phyloP scores from a whole-genome alignment of 2,329 filamentous ascomycete genomes.

The Zymoseptoria ardabiliae region DNA sequence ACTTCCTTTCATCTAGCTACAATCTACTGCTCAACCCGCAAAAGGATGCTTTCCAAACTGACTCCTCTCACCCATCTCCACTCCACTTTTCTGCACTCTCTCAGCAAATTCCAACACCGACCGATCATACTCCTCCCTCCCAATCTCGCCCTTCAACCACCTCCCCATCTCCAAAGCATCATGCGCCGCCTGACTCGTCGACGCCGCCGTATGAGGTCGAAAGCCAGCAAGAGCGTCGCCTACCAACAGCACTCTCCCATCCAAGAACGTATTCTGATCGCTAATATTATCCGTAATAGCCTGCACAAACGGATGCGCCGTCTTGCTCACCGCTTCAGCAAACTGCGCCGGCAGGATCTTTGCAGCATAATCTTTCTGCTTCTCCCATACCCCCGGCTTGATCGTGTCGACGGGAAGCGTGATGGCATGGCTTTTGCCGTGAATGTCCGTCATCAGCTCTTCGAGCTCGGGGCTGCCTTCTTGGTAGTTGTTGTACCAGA shows the following conservation, averaged over 20 bases:
- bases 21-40: neutral
- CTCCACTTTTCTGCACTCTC: conserved; percentile 32
- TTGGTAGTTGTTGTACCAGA: conserved; percentile 41
- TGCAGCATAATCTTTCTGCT: conserved; percentile 29
- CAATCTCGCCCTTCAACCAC: conserved; percentile 34
- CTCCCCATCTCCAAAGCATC: conserved; percentile 37
- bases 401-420: conserved; percentile 40
- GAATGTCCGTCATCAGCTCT: conserved; percentile 39
- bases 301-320: conserved; percentile 39
- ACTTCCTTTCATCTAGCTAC: neutral
- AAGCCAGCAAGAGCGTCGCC: conserved; percentile 43
- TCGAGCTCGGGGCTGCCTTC: conserved; percentile 34
- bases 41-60: conserved; percentile 34
- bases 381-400: conserved; percentile 33
- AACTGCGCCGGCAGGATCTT: conserved; percentile 35
- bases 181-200: conserved; percentile 42
- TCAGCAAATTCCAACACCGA: conserved; percentile 32
- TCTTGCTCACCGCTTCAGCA: conserved; percentile 36
- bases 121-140: conserved; percentile 31
- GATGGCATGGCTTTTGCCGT: conserved; percentile 35
- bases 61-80: conserved; percentile 35
- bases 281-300: conserved; percentile 39
- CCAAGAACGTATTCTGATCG: conserved; percentile 32
- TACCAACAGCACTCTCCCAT: conserved; percentile 39
- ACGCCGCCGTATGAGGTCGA: conserved; percentile 41